Base-by-base conservation (phyloP, 768 basidiomycete genomes). In the Tephrocybe sp. region DNA sequence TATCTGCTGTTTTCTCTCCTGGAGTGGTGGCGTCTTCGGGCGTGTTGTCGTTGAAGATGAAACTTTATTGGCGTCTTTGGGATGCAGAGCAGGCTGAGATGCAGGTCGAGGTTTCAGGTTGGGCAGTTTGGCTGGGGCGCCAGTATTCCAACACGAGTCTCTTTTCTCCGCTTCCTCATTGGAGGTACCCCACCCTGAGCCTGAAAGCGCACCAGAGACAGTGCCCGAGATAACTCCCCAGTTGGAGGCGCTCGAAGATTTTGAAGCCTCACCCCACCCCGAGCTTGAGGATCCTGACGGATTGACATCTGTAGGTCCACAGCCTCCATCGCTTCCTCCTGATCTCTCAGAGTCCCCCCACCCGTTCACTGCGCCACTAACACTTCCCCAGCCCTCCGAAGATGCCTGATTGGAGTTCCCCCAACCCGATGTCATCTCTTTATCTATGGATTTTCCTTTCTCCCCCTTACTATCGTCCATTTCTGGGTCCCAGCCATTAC, bases 401-500 rank as follows among this genome's bases (percentile, higher is more conserved):
- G 13, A 16, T 27, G 25, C 13, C n/a, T n/a, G n/a, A 39, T 27
- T 9, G 33, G 25, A 41, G 31, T 22, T 22, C 15, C 38, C 3
- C 27, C 23, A 25, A 43, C 19, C 16, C 4, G 21, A 2, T 42
- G 47, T 47, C 49, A 50, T 29, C 42, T 45, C 11, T 8, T 27
- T n/a, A 16, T 31, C 29, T 24, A 18, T 13, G 23, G 12, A 30
- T 34, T 34, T 21, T 9, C 24, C 29, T 25, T 38, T 42, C 38
- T 31, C 42, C 22, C 41, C 33, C 23, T 23, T 22, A 13, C 27
- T n/a, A 29, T 23, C 23, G 19, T 6, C 29, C 10, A 24, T 25
- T 13, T 45, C 47, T n/a, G 49, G 24, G 8, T 47, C 45, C 52
- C 41, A 47, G 31, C 33, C 42, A 37, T 34, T 34, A 18, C 49